phyloP scores from a whole-genome alignment of 1,284 basidiomycete genomes.

The Dichomitus squalens region DNA sequence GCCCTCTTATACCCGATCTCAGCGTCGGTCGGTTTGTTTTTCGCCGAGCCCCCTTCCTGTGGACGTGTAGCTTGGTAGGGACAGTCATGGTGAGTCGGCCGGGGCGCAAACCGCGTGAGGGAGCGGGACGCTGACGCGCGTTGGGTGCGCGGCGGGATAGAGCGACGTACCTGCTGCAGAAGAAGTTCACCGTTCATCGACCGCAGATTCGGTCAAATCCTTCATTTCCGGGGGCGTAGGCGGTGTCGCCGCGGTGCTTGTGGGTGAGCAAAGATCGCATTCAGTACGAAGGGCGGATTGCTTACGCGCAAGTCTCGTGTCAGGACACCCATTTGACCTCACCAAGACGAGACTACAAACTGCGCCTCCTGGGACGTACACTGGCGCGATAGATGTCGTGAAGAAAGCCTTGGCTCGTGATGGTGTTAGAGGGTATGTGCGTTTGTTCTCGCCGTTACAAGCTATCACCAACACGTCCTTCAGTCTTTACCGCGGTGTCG shows the following conservation, averaged over 20 bases:
- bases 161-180: slow-evolving; percentile 30
- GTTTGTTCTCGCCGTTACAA: not conserved
- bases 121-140: slow-evolving; percentile 2
- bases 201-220: slow-evolving; percentile 71
- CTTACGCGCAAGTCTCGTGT: not conserved
- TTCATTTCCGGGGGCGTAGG: slow-evolving; percentile 93
- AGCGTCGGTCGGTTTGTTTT: not conserved
- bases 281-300: not conserved
- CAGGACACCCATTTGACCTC: slow-evolving; percentile 97
- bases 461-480: not conserved
- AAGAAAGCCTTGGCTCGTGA: slow-evolving; percentile 88
- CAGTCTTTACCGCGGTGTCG: slow-evolving; percentile 95
- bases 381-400: slow-evolving; percentile 92
- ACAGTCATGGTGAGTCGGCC: slow-evolving; percentile 31
- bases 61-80: no score
- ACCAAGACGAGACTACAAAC: slow-evolving; percentile 98
- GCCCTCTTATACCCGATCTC: slow-evolving; percentile 5
- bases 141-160: slow-evolving; percentile 6
- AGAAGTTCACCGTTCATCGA: slow-evolving; percentile 38
- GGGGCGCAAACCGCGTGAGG: not conserved
- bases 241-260: slow-evolving; percentile 84
- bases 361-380: slow-evolving; percentile 88
- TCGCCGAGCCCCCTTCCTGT: no score
- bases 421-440: slow-evolving; percentile 81
- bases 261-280: slow-evolving; percentile 61